Evolutionary conservation across 2,329 filamentous ascomycete species (phyloP).

Genomic region (Fusarium nygamai): DNA sequence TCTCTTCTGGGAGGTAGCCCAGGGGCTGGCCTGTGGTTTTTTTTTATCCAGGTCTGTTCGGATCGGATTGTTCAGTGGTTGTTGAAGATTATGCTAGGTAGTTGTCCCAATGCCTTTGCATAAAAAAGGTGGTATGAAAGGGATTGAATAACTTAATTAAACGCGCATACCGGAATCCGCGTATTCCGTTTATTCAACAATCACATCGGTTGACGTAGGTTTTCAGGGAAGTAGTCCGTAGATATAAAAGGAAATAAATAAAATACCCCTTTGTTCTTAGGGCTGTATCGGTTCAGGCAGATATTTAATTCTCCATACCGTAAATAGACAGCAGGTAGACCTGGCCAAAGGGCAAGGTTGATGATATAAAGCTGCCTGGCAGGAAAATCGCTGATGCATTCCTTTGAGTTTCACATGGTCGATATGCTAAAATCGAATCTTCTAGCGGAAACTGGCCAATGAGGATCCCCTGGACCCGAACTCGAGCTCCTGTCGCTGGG

Average conservation of each 20-base stretch:
- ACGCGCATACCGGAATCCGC: conserved; percentile 6
- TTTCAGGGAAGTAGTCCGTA: background rate
- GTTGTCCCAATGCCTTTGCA: conserved; percentile 2
- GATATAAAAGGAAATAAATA: too few relatives aligned
- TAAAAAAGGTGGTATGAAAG: background rate
- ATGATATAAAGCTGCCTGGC: background rate
- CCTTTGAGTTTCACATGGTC: conserved; percentile 8
- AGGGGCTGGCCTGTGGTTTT: background rate
- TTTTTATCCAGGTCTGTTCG: background rate
- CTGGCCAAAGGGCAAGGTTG: background rate
- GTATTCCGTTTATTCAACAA: background rate
- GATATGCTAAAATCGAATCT: conserved; percentile 13
- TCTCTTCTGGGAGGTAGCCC: conserved; percentile 13
- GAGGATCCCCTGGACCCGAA: conserved; percentile 12
- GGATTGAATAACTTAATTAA: conserved; percentile 9
- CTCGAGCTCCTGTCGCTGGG: conserved; percentile 8
- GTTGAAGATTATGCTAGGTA: background rate
- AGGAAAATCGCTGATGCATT: background rate
- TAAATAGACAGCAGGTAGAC: background rate
- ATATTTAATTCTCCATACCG: background rate
- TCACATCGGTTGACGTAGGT: background rate
- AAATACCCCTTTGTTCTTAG: background rate
- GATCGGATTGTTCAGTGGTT: background rate
- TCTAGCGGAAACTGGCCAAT: conserved; percentile 28
- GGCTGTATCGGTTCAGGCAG: background rate